Evolutionary conservation across 345 rosid genomes (phyloP).

Genomic region (Firmiana major): DNA sequence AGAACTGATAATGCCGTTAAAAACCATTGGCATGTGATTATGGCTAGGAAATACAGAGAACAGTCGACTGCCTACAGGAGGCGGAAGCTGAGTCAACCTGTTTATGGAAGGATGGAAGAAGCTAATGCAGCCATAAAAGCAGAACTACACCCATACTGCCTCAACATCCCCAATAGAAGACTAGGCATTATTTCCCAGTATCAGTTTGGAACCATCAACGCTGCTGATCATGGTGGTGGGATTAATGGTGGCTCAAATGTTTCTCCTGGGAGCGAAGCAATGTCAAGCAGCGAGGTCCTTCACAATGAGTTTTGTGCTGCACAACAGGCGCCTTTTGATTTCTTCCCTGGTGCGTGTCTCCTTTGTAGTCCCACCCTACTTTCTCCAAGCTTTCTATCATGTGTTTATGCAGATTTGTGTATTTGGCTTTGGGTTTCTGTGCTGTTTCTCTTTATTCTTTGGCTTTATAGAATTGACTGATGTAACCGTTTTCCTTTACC

Average conservation of each 20-base stretch:
- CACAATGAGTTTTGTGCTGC: background rate
- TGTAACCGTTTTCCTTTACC: slow-evolving; percentile 14
- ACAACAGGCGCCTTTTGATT: slow-evolving; percentile 34
- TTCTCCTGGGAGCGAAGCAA: slow-evolving; percentile 24
- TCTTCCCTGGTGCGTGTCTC: slow-evolving; percentile 29
- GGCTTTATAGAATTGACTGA: slow-evolving; percentile 14
- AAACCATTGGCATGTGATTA: slow-evolving; percentile 98
- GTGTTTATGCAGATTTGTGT: background rate
- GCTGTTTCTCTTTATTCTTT: slow-evolving; percentile 14
- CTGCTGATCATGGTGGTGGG: slow-evolving; percentile 14
- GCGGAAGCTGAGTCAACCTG: slow-evolving; percentile 49
- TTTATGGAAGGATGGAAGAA: slow-evolving; percentile 30
- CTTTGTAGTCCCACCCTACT: background rate
- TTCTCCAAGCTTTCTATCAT: background rate
- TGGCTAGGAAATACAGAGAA: slow-evolving; percentile 94
- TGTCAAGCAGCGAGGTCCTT: slow-evolving; percentile 20
- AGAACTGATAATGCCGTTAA: slow-evolving; percentile 98
- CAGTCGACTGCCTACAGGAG: slow-evolving; percentile 77
- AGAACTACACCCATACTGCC: slow-evolving; percentile 22
- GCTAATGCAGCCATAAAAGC: slow-evolving; percentile 19
- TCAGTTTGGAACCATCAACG: slow-evolving; percentile 28
- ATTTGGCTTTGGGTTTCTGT: slow-evolving; percentile 29
- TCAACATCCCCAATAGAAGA: slow-evolving; percentile 19
- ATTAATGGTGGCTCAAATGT: slow-evolving; percentile 18
- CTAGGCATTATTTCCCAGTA: slow-evolving; percentile 12